phyloP scores from a whole-genome alignment of 345 rosid species.

The Citrus medica region DNA sequence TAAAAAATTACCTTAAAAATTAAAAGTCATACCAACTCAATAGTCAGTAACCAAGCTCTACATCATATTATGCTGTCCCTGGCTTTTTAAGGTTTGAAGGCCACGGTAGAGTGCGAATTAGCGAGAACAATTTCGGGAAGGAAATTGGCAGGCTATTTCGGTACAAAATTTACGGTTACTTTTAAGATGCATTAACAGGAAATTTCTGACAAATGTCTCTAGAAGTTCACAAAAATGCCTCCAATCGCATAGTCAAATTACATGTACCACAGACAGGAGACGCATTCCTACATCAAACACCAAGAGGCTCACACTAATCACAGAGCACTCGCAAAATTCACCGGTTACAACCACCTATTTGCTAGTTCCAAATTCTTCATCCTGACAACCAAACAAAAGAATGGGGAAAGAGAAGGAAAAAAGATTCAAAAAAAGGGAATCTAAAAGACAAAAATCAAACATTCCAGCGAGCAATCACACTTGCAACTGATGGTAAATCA shows the following conservation, averaged over 20 bases:
- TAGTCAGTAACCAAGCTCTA: no score
- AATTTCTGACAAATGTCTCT: background rate
- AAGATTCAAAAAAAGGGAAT: background rate
- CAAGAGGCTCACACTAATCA: background rate
- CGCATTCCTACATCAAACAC: background rate
- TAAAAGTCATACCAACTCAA: no score
- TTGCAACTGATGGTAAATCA: background rate
- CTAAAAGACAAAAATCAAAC: slow-evolving; percentile 5
- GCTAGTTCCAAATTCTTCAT: background rate
- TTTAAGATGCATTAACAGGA: background rate
- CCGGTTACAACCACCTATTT: slow-evolving; percentile 8
- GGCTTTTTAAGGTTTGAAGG: background rate
- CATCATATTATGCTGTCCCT: background rate
- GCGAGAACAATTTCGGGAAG: background rate
- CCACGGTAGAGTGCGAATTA: background rate
- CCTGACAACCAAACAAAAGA: slow-evolving; percentile 8
- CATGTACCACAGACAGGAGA: background rate
- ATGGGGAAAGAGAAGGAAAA: background rate
- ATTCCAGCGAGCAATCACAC: slow-evolving; percentile 2
- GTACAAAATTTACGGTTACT: background rate
- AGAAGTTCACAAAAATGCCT: background rate
- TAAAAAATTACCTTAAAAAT: no score
- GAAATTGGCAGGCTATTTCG: background rate
- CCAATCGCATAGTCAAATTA: background rate
- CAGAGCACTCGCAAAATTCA: slow-evolving; percentile 6